Base-by-base conservation (phyloP, 495 filamentous ascomycete species). In the Podospora pseudocomata region DNA sequence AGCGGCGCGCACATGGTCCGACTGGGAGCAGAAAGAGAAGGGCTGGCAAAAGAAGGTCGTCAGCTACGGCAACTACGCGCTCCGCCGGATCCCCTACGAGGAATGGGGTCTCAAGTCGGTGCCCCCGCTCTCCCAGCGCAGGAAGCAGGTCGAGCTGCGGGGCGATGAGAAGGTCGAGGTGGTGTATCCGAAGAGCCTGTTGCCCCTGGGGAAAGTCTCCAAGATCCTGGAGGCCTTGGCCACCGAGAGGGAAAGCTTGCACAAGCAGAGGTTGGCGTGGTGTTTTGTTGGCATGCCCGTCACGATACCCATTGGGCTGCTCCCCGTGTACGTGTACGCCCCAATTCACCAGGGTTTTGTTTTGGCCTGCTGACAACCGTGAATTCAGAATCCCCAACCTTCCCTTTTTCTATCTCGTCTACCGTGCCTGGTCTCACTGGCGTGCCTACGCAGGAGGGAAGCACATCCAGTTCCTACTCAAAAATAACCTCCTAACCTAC, bases 61-160 rank as follows among this genome's bases (percentile, higher is more conserved):
- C 23, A 83, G 83, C 64, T 95, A 94, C 77, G 95, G 96, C 30
- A 97, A 98, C 81, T 83, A 86, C 30, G 85, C 91, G 11, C 85
- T 98, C 63, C 90, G 90, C 73, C 86, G 92, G 55, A 94, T 99
- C 71, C 92, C 94, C 2, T 97, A 90, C 77, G 92, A 97, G 80
- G 95, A 99, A 90, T 99, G 95, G 87, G 94, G 92, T 0, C 81
- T 99, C 60, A 98, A 98, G 80, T 94, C 92, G 64, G 90, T 99
- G 53, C 95, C 95, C 3, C 91, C 95, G 39, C 81, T 97, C 65
- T 93, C 86, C 28, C 82, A 87, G 49, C 86, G 88, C 66, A 83
- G 86, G 60, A 83, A 84, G 69, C 80, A 86, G 58, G 85, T 89
- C 65, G 87, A 90, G 72, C 72, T 87, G 18, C 77, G 89, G 63